Conservation (phyloP, 805 yeast genomes). For the Yamadazyma akitaensis region DNA sequence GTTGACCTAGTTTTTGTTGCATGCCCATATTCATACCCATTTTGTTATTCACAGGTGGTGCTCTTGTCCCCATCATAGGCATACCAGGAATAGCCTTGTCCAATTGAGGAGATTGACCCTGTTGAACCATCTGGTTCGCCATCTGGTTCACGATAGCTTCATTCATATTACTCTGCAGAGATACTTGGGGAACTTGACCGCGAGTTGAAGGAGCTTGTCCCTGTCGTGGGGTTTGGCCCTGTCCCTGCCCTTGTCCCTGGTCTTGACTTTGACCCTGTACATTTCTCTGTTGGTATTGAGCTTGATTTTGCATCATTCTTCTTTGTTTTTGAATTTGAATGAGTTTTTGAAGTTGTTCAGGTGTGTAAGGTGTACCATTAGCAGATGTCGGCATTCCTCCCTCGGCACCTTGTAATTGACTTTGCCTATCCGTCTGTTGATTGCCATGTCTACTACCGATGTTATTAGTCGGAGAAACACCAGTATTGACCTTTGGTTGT, state of each 20-base stretch:
- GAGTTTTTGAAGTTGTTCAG: slow-evolving; percentile 59
- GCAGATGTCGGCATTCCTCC: slow-evolving; percentile 40
- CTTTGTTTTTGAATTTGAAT: slow-evolving; percentile 52
- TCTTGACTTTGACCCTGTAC: slow-evolving; percentile 8
- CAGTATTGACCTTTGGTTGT: slow-evolving; percentile 1
- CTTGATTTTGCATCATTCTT: slow-evolving; percentile 44
- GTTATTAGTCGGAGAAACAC: slow-evolving; percentile 8
- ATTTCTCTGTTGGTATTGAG: slow-evolving; percentile 20
- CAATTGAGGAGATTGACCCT: slow-evolving; percentile 1
- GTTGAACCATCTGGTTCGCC: slow-evolving; percentile 3
- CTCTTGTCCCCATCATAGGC: slow-evolving; percentile 17
- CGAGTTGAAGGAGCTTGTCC: background rate
- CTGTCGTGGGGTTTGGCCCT: background rate
- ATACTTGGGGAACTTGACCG: background rate
- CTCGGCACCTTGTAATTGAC: slow-evolving; percentile 14
- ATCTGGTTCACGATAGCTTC: slow-evolving; percentile 2
- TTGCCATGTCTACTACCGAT: background rate
- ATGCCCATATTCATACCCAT: slow-evolving; percentile 1
- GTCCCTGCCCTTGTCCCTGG: too few species aligned
- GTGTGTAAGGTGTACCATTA: slow-evolving; percentile 55
- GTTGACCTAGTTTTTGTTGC: background rate
- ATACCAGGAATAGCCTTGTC: slow-evolving; percentile 1
- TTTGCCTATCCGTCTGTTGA: background rate
- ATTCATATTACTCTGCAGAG: background rate
- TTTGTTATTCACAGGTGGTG: slow-evolving; percentile 10